Evolutionary conservation across 805 yeast genomes (phyloP).

Genomic region (Cyberlindnera samutprakarnensis): DNA sequence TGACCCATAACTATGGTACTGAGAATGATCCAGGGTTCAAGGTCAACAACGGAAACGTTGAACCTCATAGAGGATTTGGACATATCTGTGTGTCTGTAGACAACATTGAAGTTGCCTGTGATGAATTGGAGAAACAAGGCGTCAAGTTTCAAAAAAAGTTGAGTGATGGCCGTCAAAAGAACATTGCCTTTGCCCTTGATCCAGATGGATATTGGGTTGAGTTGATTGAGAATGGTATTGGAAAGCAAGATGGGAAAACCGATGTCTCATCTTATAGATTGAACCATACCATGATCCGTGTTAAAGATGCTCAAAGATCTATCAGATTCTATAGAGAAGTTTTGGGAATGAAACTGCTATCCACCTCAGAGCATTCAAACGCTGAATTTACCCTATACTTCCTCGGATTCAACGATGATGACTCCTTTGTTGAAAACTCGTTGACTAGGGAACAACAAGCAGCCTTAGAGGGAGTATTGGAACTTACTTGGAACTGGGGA

Average conservation of each 20-base stretch:
- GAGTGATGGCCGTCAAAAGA: conserved; percentile 84
- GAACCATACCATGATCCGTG: conserved; percentile 91
- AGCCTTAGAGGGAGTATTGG: conserved; percentile 63
- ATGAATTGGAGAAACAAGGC: conserved; percentile 46
- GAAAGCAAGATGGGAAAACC: conserved; percentile 33
- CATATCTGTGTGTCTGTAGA: conserved; percentile 87
- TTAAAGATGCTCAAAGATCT: conserved; percentile 74
- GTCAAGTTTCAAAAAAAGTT: conserved; percentile 78
- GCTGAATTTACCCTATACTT: conserved; percentile 87
- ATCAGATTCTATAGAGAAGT: conserved; percentile 71
- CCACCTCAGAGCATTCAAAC: conserved; percentile 45
- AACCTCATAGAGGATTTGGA: conserved; percentile 87
- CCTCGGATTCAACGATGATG: conserved; percentile 58
- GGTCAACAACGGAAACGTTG: conserved; percentile 75
- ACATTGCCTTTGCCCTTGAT: conserved; percentile 91
- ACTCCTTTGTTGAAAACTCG: conserved; percentile 34
- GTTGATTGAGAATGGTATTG: conserved; percentile 52
- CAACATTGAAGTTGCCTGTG: conserved; percentile 59
- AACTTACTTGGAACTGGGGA: conserved; percentile 94
- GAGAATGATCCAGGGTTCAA: conserved; percentile 49
- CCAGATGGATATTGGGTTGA: conserved; percentile 98
- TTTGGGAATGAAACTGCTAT: conserved; percentile 72
- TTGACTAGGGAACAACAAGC: conserved; percentile 29
- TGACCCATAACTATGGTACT: conserved; percentile 74
- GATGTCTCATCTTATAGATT: conserved; percentile 32